A percentile compares a stretch with the other conserved stretches of the same genome.
phyloP scores from a whole-genome alignment of 768 basidiomycete species.

The Nevesoporus exiguus region DNA sequence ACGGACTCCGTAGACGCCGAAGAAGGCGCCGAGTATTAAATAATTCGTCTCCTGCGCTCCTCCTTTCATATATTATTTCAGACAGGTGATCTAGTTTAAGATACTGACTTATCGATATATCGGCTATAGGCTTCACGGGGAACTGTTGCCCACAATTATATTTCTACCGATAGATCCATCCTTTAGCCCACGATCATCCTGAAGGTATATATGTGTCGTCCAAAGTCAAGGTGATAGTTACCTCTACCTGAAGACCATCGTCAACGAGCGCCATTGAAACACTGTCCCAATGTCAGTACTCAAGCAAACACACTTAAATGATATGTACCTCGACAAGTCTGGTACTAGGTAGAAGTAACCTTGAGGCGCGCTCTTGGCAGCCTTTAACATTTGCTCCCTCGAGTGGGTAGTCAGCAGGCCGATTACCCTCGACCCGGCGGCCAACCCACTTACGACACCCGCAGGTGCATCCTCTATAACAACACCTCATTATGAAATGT shows the following conservation, averaged over 20 bases:
- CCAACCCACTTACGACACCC: constrained; percentile 74
- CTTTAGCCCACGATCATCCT: not conserved
- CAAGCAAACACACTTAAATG: not conserved
- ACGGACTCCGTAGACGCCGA: constrained; percentile 73
- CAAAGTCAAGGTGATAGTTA: constrained; percentile 11
- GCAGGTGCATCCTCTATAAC: constrained; percentile 93
- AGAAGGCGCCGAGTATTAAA: constrained; percentile 53
- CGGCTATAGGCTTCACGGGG: constrained; percentile 7
- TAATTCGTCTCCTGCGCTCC: not conserved
- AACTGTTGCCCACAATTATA: not conserved
- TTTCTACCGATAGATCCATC: not conserved
- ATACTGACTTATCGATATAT: constrained; percentile 9
- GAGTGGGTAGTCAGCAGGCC: constrained; percentile 81
- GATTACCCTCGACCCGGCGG: constrained; percentile 82
- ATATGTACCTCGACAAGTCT: constrained; percentile 62
- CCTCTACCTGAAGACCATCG: constrained; percentile 40
- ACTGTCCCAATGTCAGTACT: constrained; percentile 12
- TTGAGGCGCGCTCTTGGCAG: constrained; percentile 43
- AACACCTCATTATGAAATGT: constrained; percentile 47
- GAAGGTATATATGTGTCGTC: not conserved
- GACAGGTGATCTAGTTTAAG: constrained; percentile 6
- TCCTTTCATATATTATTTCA: constrained; percentile 1
- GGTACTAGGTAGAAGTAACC: constrained; percentile 53
- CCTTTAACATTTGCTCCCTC: constrained; percentile 61
- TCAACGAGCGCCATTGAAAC: constrained; percentile 29